Percentiles rank a stretch among this genome's conserved stretches.
These are phyloP conservation scores for Candida labiduridarum DNA, from an alignment of 1,139 yeast genomes.

Conservation along the genomic window DNA sequence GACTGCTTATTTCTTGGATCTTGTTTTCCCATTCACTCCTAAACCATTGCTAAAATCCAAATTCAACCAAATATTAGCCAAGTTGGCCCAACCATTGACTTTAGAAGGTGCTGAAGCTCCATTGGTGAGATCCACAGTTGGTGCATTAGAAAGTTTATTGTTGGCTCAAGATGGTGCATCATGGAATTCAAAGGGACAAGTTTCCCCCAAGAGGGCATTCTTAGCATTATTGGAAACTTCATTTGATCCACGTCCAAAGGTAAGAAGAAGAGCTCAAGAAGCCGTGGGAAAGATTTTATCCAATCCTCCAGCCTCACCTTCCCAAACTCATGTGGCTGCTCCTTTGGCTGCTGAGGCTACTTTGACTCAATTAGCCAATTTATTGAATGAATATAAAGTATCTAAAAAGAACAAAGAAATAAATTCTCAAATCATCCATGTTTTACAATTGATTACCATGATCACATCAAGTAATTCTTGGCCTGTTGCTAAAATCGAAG, in stretches of 20 bases:
- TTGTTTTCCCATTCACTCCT: slow-evolving; percentile 77
- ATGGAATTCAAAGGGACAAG: slow-evolving; percentile 59
- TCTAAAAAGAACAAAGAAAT: slow-evolving; percentile 43
- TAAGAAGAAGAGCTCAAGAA: slow-evolving; percentile 93
- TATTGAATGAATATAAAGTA: slow-evolving; percentile 29
- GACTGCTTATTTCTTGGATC: slow-evolving; percentile 79
- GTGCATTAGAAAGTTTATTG: slow-evolving; percentile 78
- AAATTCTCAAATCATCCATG: slow-evolving; percentile 67
- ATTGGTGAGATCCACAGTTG: slow-evolving; percentile 77
- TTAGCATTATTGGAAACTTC: slow-evolving; percentile 79
- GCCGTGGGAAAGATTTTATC: slow-evolving; percentile 65
- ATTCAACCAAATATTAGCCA: slow-evolving; percentile 75
- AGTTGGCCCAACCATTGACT: slow-evolving; percentile 80
- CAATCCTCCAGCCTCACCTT: slow-evolving; percentile 82
- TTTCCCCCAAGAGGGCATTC: slow-evolving; percentile 82
- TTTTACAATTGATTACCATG: slow-evolving; percentile 70
- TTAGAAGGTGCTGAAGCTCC: slow-evolving; percentile 80
- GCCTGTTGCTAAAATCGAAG: slow-evolving; percentile 73
- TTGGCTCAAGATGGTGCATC: slow-evolving; percentile 78
- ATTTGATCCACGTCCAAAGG: slow-evolving; percentile 90
- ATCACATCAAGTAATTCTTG: slow-evolving; percentile 77
- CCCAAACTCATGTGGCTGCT: slow-evolving; percentile 76
- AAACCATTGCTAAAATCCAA: slow-evolving; percentile 66
- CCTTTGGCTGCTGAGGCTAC: slow-evolving; percentile 69
- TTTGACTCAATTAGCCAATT: slow-evolving; percentile 52